Conservation (phyloP, 495 filamentous ascomycete species). For the Penicillium alfredii region DNA sequence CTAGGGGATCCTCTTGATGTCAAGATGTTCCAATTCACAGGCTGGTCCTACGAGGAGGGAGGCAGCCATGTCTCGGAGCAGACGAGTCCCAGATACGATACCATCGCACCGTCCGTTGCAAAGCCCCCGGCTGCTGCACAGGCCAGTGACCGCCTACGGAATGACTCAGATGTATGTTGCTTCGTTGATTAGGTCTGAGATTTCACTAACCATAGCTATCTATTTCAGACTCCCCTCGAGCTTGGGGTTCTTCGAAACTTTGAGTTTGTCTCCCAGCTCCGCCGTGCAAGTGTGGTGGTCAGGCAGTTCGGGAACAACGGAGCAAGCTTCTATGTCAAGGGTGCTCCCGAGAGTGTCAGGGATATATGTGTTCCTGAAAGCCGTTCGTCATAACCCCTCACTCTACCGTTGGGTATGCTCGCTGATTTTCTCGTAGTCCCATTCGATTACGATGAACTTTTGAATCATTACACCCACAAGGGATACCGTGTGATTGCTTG, state of each 20-base stretch:
- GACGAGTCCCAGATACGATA: constrained; percentile 58
- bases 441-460: constrained; percentile 77
- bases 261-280: constrained; percentile 95
- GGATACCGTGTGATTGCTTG: constrained; percentile 98
- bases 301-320: constrained; percentile 73
- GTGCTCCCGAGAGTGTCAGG: constrained; percentile 91
- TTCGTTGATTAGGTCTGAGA: neutral
- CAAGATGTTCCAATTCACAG: constrained; percentile 98
- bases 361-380: constrained; percentile 80
- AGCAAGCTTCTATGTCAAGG: constrained; percentile 88
- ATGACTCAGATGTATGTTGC: constrained; percentile 25
- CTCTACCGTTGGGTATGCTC: neutral
- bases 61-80: constrained; percentile 40
- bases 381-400: constrained; percentile 47
- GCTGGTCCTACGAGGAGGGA: constrained; percentile 88
- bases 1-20: constrained; percentile 93
- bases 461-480: constrained; percentile 86
- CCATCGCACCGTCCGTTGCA: constrained; percentile 72
- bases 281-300: constrained; percentile 88
- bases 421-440: constrained; percentile 55
- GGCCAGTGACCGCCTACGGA: constrained; percentile 1
- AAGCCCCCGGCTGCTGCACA: constrained; percentile 43
- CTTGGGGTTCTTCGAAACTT: constrained; percentile 83
- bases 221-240: constrained; percentile 50
- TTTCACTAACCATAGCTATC: neutral